A percentile compares a stretch with the other conserved stretches of the same genome.
Conservation (phyloP, 768 basidiomycete species). For the Boletus speciosus region DNA sequence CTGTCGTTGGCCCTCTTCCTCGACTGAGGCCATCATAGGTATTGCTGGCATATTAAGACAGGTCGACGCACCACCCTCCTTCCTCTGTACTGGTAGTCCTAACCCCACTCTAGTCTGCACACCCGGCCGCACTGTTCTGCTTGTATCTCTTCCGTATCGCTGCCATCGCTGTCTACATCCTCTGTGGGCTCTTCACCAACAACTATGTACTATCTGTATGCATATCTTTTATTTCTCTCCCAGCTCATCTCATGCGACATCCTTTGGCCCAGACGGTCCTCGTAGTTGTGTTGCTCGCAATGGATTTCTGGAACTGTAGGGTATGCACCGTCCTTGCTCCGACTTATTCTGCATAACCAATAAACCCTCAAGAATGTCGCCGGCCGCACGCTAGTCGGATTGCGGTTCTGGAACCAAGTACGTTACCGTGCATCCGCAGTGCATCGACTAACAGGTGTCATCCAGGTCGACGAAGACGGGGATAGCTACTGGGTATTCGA, state of each 20-base stretch:
- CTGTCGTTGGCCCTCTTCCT: neutral
- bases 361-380: conserved; percentile 71
- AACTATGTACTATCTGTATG: conserved; percentile 92
- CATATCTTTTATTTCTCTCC: conserved; percentile 1
- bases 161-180: conserved; percentile 88
- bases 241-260: neutral
- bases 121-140: conserved; percentile 80
- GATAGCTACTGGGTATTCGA: conserved; percentile 98
- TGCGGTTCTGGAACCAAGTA: conserved; percentile 97
- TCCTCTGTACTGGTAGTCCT: conserved; percentile 5
- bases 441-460: conserved; percentile 1
- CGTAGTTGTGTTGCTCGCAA: conserved; percentile 89
- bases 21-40: conserved; percentile 36
- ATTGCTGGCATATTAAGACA: conserved; percentile 75
- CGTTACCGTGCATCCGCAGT: neutral
- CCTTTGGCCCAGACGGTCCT: conserved; percentile 61
- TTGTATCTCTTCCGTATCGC: conserved; percentile 84
- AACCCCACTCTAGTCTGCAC: conserved; percentile 57
- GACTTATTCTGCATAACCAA: neutral
- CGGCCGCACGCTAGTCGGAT: conserved; percentile 87
- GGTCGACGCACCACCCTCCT: conserved; percentile 36
- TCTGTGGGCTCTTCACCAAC: conserved; percentile 86
- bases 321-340: conserved; percentile 38
- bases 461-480: conserved; percentile 90
- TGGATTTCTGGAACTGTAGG: conserved; percentile 99